Conservation (phyloP, 345 rosid genomes). For the Rhizophora mangle region DNA sequence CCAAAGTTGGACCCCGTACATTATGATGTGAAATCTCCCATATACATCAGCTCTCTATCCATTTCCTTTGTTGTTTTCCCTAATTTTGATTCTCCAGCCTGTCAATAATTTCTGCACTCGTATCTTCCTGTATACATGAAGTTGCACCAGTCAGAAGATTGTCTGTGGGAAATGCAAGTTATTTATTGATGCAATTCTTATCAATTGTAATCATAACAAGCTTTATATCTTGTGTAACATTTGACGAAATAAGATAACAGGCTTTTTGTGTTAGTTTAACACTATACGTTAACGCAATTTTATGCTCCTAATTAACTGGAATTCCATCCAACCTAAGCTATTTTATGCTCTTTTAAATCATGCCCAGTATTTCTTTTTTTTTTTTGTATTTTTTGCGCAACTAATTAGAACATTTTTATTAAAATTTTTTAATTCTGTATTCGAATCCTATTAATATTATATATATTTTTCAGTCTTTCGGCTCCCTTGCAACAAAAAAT, state of each 20-base stretch:
- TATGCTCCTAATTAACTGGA: too few species aligned
- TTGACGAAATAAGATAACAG: background rate
- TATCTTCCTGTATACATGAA: constrained; percentile 3
- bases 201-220: too few species aligned
- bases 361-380: too few species aligned
- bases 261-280: background rate
- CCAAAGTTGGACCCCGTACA: constrained; percentile 62
- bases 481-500: too few species aligned
- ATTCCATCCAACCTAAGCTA: too few species aligned
- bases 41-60: constrained; percentile 51
- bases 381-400: too few species aligned
- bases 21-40: constrained; percentile 42
- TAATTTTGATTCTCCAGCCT: constrained; percentile 68
- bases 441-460: too few species aligned
- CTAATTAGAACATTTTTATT: too few species aligned
- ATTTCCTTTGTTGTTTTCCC: constrained; percentile 77
- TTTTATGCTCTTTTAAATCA: too few species aligned
- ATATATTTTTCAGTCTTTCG: too few species aligned
- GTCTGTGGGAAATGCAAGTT: background rate
- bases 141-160: background rate
- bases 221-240: too few species aligned
- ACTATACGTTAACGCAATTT: background rate
- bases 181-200: background rate
- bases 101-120: constrained; percentile 33
- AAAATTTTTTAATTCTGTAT: too few species aligned